Base-by-base conservation (phyloP, 1,284 basidiomycete species). In the Cutaneotrichosporon sp. region DNA sequence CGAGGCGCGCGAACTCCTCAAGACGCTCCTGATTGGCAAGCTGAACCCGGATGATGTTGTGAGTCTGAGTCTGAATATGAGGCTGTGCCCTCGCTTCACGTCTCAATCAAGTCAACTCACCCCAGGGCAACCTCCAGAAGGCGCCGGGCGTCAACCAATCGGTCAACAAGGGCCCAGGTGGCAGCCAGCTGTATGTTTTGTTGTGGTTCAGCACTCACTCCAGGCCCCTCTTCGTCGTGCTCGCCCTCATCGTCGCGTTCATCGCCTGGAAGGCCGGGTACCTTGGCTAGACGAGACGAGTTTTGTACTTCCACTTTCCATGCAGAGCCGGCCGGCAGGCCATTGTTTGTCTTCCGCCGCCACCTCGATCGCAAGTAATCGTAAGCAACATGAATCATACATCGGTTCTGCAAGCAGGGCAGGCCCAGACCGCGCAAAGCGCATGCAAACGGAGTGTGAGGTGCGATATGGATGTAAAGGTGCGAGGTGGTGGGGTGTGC, bases 1-100 rank as follows among this genome's bases (percentile, higher is more conserved):
- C 76, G 97, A 99, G 81, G 97, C 96, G n/a, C 89, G 96, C 65
- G 88, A 85, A 18, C 86, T 97, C 68, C 85, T 99, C 64, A 86
- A 87, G 66, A 86, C 81, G 73, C 85, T 95, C 87, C 81, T 86
- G 60, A 83, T 94, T 59, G 92, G 92, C 58, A 86, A 13, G 30
- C 30, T 53, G 30, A n/a, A 13, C 51, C 5, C 34, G 51, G 31
- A 18, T 10, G 51, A 53, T n/a, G 30, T n/a, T 13, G 51, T 53
- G 51, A 53, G 51, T 53, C n/a, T n/a, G n/a, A n/a, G 40, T 8
- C 34, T 13, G 34, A n/a, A 9, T 8, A 2, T 13, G 34, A 36
- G 34, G 26, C 26, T 26, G 26, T 26, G 26, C 26, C 1, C 26
- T 26, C 26, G 3, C 26, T 26, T 26, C 26, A 26, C 1, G 3